These are phyloP conservation scores for Leishmania amazonensis DNA, from an alignment of 208 protist species.

Conservation along the genomic window DNA sequence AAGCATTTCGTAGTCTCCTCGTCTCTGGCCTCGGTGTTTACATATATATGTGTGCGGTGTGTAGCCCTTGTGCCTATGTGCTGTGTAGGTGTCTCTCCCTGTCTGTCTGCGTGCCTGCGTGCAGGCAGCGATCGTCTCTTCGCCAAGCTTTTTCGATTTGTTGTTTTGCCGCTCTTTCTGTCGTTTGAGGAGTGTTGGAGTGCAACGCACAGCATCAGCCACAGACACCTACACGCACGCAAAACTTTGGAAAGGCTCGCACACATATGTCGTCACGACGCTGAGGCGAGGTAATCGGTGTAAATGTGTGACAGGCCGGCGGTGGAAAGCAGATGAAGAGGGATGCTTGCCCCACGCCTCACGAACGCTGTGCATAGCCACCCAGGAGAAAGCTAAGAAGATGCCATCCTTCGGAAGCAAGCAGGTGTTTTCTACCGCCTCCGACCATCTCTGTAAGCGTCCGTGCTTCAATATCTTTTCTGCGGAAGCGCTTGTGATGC, in stretches of 20 bases:
- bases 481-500: not conserved
- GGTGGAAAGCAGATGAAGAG: not conserved
- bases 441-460: not conserved
- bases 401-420: not conserved
- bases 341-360: not conserved
- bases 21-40: not conserved
- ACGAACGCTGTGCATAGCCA: not conserved
- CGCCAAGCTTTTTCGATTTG: too few relatives aligned
- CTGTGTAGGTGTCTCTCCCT: not conserved
- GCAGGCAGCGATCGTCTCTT: too few relatives aligned
- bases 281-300: not conserved
- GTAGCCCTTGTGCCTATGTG: not conserved
- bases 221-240: not conserved
- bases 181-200: not conserved
- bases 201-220: too few relatives aligned
- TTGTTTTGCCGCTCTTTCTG: not conserved
- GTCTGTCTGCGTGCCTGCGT: too few relatives aligned
- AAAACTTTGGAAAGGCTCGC: not conserved
- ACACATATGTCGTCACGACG: not conserved
- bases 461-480: not conserved
- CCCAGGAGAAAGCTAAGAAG: not conserved
- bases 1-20: not conserved
- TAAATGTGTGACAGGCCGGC: not conserved
- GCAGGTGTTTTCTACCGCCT: not conserved
- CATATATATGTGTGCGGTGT: not conserved